A percentile compares a stretch with the other conserved stretches of the same genome.
Conservation (phyloP, 371 early-diverging fungal species). For the Mortierella sp. region DNA sequence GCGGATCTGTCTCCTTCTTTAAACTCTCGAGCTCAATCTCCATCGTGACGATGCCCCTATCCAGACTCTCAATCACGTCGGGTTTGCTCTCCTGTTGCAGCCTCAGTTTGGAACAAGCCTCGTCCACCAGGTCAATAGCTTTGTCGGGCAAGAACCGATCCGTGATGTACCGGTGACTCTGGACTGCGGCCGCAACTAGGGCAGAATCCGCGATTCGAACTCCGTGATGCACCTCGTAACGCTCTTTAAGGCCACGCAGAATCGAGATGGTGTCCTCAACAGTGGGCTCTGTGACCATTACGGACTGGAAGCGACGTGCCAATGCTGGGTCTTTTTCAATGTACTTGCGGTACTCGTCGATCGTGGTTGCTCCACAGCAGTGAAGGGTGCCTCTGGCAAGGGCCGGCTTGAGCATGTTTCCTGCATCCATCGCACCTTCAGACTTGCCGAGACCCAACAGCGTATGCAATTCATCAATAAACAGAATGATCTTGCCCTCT, state of each 20-base stretch:
- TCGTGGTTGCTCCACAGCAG: constrained; percentile 92
- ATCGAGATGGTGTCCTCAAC: constrained; percentile 91
- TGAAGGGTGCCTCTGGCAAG: constrained; percentile 84
- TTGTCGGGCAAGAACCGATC: constrained; percentile 79
- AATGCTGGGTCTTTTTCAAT: constrained; percentile 91
- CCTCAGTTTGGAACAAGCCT: constrained; percentile 86
- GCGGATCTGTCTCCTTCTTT: constrained; percentile 77
- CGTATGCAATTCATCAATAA: constrained; percentile 90
- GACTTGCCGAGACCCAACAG: constrained; percentile 84
- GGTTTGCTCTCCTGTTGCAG: constrained; percentile 90
- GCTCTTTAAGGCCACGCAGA: constrained; percentile 75
- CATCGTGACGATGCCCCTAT: constrained; percentile 79
- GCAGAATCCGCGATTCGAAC: constrained; percentile 87
- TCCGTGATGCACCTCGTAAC: constrained; percentile 90
- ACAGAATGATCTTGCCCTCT: constrained; percentile 81
- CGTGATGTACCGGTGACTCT: constrained; percentile 84
- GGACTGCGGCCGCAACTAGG: constrained; percentile 82
- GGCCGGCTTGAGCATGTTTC: constrained; percentile 90
- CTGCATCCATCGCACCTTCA: constrained; percentile 82
- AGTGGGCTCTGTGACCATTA: constrained; percentile 75
- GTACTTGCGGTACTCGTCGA: constrained; percentile 87
- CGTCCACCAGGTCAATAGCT: constrained; percentile 93
- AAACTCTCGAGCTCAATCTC: constrained; percentile 82
- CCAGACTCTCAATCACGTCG: constrained; percentile 77
- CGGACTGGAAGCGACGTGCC: constrained; percentile 87